These are phyloP conservation scores for Xenoacremonium recifei DNA, from an alignment of 2,329 filamentous ascomycete genomes.

Conservation along the genomic window DNA sequence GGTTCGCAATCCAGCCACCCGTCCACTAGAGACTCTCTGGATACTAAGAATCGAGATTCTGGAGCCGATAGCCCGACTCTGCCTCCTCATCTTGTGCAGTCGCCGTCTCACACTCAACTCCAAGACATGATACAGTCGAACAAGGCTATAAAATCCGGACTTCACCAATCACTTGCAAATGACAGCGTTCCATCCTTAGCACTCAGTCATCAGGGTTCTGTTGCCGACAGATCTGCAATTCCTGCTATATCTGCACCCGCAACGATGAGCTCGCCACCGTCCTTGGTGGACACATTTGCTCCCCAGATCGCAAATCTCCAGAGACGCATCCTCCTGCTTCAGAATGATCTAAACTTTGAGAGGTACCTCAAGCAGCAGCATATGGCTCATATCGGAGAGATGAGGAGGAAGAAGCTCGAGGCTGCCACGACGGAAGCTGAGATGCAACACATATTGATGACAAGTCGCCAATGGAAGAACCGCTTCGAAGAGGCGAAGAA, in stretches of 20 bases:
- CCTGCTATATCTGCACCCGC: constrained; percentile 27
- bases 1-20: constrained; percentile 52
- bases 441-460: constrained; percentile 76
- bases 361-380: constrained; percentile 82
- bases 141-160: constrained; percentile 53
- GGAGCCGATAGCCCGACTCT: constrained; percentile 63
- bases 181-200: constrained; percentile 57
- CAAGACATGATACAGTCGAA: constrained; percentile 62
- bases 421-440: constrained; percentile 80
- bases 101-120: constrained; percentile 53
- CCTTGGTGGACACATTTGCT: constrained; percentile 31
- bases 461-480: constrained; percentile 70
- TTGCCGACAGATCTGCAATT: constrained; percentile 36
- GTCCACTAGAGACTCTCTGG: constrained; percentile 42
- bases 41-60: constrained; percentile 33
- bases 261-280: constrained; percentile 25
- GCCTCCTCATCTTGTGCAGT: constrained; percentile 47
- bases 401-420: constrained; percentile 71
- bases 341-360: constrained; percentile 82
- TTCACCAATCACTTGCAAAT: constrained; percentile 55
- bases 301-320: constrained; percentile 57
- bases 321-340: constrained; percentile 70
- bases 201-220: constrained; percentile 49
- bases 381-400: constrained; percentile 74
- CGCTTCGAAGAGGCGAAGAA: constrained; percentile 73